Percentiles rank a stretch among this genome's conserved stretches.
phyloP scores from a whole-genome alignment of 1,139 yeast genomes.

The Hanseniaspora gamundiae region DNA sequence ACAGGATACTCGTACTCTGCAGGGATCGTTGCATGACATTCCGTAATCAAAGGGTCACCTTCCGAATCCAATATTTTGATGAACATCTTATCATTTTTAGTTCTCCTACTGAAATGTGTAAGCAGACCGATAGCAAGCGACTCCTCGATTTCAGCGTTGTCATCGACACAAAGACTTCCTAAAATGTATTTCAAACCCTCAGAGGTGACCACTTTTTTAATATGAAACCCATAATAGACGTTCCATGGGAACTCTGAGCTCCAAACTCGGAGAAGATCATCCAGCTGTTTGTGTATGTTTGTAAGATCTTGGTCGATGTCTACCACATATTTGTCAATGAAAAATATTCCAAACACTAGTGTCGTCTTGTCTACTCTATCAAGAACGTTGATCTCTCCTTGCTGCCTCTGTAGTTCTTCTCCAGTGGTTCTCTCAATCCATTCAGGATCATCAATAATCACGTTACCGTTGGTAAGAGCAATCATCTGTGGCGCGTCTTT shows the following conservation, averaged over 20 bases:
- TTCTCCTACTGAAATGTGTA: slow-evolving; percentile 23
- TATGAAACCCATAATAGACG: slow-evolving; percentile 15
- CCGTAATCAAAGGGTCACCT: slow-evolving; percentile 44
- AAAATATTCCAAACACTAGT: slow-evolving; percentile 20
- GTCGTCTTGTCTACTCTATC: slow-evolving; percentile 14
- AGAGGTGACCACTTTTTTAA: slow-evolving; percentile 6
- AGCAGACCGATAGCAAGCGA: slow-evolving; percentile 29
- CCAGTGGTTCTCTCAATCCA: slow-evolving; percentile 3
- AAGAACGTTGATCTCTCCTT: slow-evolving; percentile 11
- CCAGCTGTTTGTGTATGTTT: slow-evolving; percentile 15
- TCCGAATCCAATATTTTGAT: slow-evolving; percentile 42
- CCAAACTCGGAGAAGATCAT: slow-evolving; percentile 29
- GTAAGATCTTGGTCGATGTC: slow-evolving; percentile 11
- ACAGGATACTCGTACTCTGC: slow-evolving; percentile 21
- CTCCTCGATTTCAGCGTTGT: slow-evolving; percentile 18
- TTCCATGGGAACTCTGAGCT: slow-evolving; percentile 33
- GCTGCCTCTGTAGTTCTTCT: slow-evolving; percentile 12
- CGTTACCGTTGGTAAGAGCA: neutral
- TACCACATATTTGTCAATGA: slow-evolving; percentile 13
- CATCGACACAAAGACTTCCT: slow-evolving; percentile 20
- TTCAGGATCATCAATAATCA: slow-evolving; percentile 5
- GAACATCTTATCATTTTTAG: slow-evolving; percentile 26
- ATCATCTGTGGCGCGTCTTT: too few species aligned
- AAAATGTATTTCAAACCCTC: slow-evolving; percentile 12
- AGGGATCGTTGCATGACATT: slow-evolving; percentile 33